These are phyloP conservation scores for Ogataea henricii DNA, from an alignment of 805 yeast genomes.

Conservation along the genomic window DNA sequence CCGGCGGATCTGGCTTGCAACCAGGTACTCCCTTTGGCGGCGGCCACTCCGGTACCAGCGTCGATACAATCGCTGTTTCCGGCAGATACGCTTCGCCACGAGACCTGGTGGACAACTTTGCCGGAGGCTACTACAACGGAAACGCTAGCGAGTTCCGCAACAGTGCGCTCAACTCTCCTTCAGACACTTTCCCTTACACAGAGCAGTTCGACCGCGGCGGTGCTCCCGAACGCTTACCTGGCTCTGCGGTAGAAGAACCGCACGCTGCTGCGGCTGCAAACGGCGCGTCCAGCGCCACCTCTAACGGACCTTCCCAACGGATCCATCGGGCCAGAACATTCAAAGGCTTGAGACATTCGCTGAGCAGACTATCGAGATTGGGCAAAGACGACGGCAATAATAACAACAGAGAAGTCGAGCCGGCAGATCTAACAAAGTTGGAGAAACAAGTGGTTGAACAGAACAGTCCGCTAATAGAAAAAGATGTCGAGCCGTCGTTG, in stretches of 20 bases:
- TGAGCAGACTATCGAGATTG: conserved; percentile 8
- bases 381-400: neutral
- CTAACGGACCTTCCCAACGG: no score
- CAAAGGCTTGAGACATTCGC: conserved; percentile 8
- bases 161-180: neutral
- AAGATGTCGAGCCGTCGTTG: neutral
- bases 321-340: neutral
- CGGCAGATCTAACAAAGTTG: no score
- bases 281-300: neutral
- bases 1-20: neutral
- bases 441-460: no score
- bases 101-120: neutral
- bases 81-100: neutral
- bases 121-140: neutral
- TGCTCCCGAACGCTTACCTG: neutral
- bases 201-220: neutral
- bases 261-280: neutral
- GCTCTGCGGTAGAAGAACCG: neutral
- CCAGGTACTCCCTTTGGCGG: neutral
- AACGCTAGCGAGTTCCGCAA: neutral
- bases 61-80: neutral
- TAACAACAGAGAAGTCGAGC: neutral
- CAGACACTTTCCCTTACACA: neutral
- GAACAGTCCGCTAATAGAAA: neutral
- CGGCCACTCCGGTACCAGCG: neutral